These are phyloP conservation scores for Plicaturopsis crispa DNA, from an alignment of 768 basidiomycete genomes.

Conservation along the genomic window DNA sequence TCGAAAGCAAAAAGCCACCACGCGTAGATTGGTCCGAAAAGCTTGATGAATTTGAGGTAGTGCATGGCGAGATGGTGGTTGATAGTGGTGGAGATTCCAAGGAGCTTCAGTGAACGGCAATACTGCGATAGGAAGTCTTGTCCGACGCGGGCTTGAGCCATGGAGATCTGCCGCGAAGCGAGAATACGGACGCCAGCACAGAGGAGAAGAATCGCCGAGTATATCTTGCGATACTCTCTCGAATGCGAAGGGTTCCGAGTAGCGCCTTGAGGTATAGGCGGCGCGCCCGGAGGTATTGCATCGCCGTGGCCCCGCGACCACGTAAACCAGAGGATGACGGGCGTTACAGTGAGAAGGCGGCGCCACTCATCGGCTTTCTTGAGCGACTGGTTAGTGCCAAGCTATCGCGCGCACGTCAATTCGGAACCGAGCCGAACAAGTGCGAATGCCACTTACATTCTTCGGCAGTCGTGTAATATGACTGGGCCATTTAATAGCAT, in stretches of 20 bases:
- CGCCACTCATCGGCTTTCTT: conserved; percentile 27
- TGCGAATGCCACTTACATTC: conserved; percentile 17
- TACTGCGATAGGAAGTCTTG: conserved; percentile 16
- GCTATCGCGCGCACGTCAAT: conserved; percentile 12
- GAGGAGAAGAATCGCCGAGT: conserved; percentile 10
- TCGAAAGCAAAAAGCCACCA: conserved; percentile 30
- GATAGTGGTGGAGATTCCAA: conserved; percentile 12
- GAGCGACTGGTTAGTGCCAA: conserved; percentile 23
- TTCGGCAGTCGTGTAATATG: conserved; percentile 23
- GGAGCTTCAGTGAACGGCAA: conserved; percentile 6
- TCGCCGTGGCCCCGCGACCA: conserved; percentile 17
- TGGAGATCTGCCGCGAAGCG: conserved; percentile 11
- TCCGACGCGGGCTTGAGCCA: conserved; percentile 14
- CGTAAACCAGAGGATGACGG: conserved; percentile 19
- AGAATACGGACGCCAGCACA: conserved; percentile 14
- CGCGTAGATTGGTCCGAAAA: conserved; percentile 20
- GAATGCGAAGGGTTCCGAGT: conserved; percentile 10
- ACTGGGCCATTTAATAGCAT: conserved; percentile 20
- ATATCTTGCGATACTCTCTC: conserved; percentile 7
- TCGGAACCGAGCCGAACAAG: neutral
- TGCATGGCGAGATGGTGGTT: conserved; percentile 24
- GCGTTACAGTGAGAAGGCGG: conserved; percentile 15
- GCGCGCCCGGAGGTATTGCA: conserved; percentile 10
- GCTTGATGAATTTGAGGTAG: conserved; percentile 12
- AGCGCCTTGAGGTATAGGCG: conserved; percentile 11